Percentiles rank a stretch among this genome's conserved stretches.
phyloP scores from a whole-genome alignment of 768 basidiomycete genomes.

The Xanthoconium purpureum region DNA sequence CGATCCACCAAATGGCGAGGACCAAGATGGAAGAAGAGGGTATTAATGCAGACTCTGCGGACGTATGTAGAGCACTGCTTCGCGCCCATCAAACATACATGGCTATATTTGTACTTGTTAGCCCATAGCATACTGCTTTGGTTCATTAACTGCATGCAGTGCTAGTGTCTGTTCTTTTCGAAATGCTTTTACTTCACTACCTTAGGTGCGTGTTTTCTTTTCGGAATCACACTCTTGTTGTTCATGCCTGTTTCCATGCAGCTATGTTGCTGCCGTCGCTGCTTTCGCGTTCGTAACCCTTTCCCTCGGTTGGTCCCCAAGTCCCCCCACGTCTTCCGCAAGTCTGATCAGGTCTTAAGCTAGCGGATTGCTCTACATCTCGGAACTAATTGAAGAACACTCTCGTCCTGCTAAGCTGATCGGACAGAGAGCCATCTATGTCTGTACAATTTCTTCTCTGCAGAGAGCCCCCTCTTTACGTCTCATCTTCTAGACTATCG shows the following conservation, averaged over 20 bases:
- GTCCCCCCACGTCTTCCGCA: neutral
- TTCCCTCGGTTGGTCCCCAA: constrained; percentile 67
- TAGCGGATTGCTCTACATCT: constrained; percentile 89
- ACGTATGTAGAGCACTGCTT: constrained; percentile 37
- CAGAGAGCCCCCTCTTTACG: neutral
- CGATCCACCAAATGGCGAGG: constrained; percentile 73
- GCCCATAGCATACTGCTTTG: neutral
- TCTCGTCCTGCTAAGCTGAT: constrained; percentile 74
- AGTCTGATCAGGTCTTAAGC: constrained; percentile 45
- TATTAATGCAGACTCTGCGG: constrained; percentile 63
- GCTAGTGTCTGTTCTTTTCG: too few species aligned
- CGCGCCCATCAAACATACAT: constrained; percentile 44
- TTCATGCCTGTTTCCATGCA: constrained; percentile 22
- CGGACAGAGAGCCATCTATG: constrained; percentile 86
- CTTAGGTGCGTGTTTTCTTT: constrained; percentile 45
- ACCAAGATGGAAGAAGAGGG: constrained; percentile 62
- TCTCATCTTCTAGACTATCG: constrained; percentile 57
- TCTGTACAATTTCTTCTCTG: constrained; percentile 39
- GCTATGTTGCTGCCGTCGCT: constrained; percentile 71
- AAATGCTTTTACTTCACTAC: constrained; percentile 53
- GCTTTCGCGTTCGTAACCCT: constrained; percentile 90
- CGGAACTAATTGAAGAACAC: constrained; percentile 95
- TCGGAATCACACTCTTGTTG: constrained; percentile 2
- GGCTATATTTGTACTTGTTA: neutral
- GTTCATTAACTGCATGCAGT: too few species aligned